Evolutionary conservation across 2,329 filamentous ascomycete species (phyloP).

Genomic region (Venturiaceae sp.): DNA sequence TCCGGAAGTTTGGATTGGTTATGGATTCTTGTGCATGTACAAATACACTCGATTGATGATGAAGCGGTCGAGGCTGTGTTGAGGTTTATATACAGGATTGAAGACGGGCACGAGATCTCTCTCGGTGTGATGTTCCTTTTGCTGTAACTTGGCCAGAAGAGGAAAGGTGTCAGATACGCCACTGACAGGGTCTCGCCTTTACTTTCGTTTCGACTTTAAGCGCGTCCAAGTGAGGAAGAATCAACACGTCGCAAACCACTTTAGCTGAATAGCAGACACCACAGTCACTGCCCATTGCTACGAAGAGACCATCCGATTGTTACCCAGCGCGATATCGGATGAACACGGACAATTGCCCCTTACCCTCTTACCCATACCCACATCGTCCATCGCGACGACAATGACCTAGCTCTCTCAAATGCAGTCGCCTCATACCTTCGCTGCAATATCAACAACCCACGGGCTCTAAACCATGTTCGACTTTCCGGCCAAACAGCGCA

Average conservation of each 20-base stretch:
- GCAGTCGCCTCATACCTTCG: background rate
- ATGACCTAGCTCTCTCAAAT: background rate
- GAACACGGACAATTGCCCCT: background rate
- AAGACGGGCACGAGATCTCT: background rate
- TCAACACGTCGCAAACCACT: conserved; percentile 1
- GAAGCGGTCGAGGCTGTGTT: background rate
- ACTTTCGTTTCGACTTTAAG: background rate
- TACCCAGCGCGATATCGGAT: background rate
- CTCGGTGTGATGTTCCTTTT: background rate
- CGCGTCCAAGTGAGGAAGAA: background rate
- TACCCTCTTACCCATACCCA: background rate
- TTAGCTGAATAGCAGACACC: background rate
- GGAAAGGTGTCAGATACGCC: too few species aligned
- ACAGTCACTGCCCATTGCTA: background rate
- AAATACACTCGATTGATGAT: background rate
- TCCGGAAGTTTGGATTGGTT: background rate
- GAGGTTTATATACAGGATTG: background rate
- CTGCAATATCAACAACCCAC: background rate
- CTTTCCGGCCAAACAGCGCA: conserved; percentile 22
- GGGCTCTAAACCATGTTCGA: conserved; percentile 12
- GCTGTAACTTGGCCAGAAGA: too few species aligned
- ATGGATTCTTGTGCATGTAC: background rate
- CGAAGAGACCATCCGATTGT: conserved; percentile 16
- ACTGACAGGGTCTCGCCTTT: background rate
- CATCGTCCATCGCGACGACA: background rate